Conservation (phyloP, 306 rosid species). For the Vigna reflexopilosa region DNA sequence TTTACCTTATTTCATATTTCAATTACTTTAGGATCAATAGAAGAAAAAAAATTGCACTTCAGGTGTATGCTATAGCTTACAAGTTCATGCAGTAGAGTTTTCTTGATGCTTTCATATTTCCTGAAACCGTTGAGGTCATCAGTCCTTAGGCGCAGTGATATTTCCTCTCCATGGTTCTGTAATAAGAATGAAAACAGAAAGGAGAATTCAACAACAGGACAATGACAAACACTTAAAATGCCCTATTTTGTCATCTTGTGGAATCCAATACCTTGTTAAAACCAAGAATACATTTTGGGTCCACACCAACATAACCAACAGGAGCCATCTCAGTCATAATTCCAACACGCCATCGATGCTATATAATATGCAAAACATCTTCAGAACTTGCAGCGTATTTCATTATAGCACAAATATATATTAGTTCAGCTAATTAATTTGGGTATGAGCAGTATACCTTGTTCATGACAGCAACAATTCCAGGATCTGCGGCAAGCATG, state of each 20-base stretch:
- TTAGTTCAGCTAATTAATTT: neutral
- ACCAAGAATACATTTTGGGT: conserved; percentile 93
- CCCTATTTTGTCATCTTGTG: conserved; percentile 13
- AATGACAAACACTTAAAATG: neutral
- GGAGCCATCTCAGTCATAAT: conserved; percentile 99
- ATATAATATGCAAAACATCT: conserved; percentile 44
- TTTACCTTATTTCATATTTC: neutral
- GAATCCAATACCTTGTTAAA: conserved; percentile 74
- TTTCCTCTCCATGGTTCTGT: conserved; percentile 93
- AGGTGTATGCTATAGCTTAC: conserved; percentile 57
- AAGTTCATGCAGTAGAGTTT: conserved; percentile 96
- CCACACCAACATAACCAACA: conserved; percentile 89
- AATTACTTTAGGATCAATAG: neutral
- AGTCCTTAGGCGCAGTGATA: conserved; percentile 93
- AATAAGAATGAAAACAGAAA: conserved; percentile 34
- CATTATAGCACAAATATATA: conserved; percentile 40
- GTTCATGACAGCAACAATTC: conserved; percentile 92
- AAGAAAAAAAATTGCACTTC: neutral
- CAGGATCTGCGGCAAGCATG: conserved; percentile 96
- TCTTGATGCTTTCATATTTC: conserved; percentile 84
- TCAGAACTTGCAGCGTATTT: conserved; percentile 40
- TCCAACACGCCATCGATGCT: conserved; percentile 96
- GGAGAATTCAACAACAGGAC: conserved; percentile 28
- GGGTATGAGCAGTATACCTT: conserved; percentile 60
- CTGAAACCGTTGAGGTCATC: conserved; percentile 96